Evolutionary conservation across 2,329 filamentous ascomycete genomes (phyloP), one percentile per base, ranked within the genome.

Genomic region (Annulohypoxylon truncatum): DNA sequence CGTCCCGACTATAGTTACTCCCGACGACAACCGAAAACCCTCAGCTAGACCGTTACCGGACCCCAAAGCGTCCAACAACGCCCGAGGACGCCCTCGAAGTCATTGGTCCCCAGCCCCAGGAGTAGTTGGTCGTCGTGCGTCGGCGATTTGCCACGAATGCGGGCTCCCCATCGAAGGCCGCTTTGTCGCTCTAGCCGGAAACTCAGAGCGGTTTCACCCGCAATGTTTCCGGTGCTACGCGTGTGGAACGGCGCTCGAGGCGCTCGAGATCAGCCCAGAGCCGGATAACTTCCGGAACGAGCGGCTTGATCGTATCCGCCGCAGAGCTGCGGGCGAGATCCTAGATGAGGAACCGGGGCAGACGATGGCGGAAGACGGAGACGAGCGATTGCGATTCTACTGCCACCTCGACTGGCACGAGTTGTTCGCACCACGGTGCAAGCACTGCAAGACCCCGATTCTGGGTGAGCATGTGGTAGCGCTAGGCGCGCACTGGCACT

Each of bases 341-440:
- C 78, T 92, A 9, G 81, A 88, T 4, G 90, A 92, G 64, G 82
- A 85, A 53, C 88, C 89, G 1, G 87, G 86, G 28, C 82, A 87
- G 76, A 90, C 89, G 9, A 85, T 86, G 79, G 85, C 85, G 2
- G 90, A 92, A 68, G 92, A 95, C 72, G 90, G 91, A 42, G 91
- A 95, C 76, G 85, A 87, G 35, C 84, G 88, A 9, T 81, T 93
- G 47, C 89, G 95, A 9, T 98, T 98, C 85, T 99, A 92, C 82
- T 99, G 96, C 80, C 95, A 98, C 77, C 87, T 99, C n/a, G 96
- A 99, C 82, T 99, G 94, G 87, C 96, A 99, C 79, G 96, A 99
- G 80, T 83, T 92, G 57, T 99, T 93, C 79, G 94, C 92, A 29
- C 96, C 96, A 3, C 89, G 93, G 42, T 99, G 96, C 85, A 96